Conservation (phyloP, 116 monocot genomes). For the Papilionanthe hybrid region DNA sequence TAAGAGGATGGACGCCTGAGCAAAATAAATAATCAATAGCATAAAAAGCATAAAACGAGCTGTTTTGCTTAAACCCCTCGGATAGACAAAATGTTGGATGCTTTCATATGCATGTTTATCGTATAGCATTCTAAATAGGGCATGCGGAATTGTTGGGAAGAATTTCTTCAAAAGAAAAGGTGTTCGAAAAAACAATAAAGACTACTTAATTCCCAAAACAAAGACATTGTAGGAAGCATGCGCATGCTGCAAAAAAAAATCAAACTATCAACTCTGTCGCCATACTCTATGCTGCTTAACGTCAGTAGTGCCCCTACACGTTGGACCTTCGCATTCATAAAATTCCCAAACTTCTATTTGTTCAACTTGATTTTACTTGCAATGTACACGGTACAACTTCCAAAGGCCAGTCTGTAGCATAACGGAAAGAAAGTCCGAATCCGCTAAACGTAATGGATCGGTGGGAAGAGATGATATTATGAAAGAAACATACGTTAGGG, state of each 20-base stretch:
- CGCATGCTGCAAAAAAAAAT: neutral
- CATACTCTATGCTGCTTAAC: neutral
- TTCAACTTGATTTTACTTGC: neutral
- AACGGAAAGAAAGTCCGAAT: neutral
- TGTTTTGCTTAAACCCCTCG: neutral
- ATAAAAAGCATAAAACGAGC: neutral
- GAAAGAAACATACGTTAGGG: slow-evolving; percentile 57
- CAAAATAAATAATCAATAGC: slow-evolving; percentile 8
- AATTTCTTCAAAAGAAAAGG: neutral
- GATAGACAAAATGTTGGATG: neutral
- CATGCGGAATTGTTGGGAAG: neutral
- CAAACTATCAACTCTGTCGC: neutral
- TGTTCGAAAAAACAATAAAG: neutral
- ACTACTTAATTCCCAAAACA: neutral
- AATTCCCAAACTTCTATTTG: neutral
- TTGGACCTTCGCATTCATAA: neutral
- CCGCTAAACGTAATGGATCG: neutral
- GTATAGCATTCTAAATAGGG: neutral
- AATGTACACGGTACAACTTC: neutral
- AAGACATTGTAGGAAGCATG: neutral
- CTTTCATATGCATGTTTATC: neutral
- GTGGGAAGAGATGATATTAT: neutral
- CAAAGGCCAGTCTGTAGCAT: neutral
- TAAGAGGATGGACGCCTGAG: slow-evolving; percentile 77
- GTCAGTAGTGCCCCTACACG: neutral